Conservation (phyloP, 192 early-diverging fungal genomes). For the Chytriomyces confervae region DNA sequence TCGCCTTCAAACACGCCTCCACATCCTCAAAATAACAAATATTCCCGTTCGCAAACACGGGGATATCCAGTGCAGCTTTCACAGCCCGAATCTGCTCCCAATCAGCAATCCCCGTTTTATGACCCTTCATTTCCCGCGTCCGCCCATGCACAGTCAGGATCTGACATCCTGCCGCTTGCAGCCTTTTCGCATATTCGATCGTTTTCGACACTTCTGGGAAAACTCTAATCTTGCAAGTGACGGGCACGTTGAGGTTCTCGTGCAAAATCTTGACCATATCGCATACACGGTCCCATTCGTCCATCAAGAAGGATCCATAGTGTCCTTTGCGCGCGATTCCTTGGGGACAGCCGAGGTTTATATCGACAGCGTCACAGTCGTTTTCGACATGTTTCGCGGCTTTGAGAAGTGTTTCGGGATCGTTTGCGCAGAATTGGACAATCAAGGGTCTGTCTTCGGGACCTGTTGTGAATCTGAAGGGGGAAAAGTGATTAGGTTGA, state of each 20-base stretch:
- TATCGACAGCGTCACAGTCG: constrained; percentile 90
- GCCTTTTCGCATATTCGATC: constrained; percentile 91
- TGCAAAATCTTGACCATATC: constrained; percentile 77
- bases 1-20: constrained; percentile 78
- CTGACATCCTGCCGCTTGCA: constrained; percentile 91
- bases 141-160: constrained; percentile 95
- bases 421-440: constrained; percentile 97
- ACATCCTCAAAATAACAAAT: constrained; percentile 93
- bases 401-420: constrained; percentile 78
- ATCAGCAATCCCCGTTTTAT: constrained; percentile 94
- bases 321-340: constrained; percentile 88
- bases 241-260: constrained; percentile 80
- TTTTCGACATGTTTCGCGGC: constrained; percentile 84
- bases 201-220: constrained; percentile 92
- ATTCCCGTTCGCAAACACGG: constrained; percentile 98
- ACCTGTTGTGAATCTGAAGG: constrained; percentile 42
- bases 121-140: constrained; percentile 93
- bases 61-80: constrained; percentile 78
- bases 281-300: constrained; percentile 73
- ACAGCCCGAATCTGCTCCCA: constrained; percentile 91
- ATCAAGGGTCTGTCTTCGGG: constrained; percentile 82
- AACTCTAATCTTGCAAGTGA: too few relatives aligned
- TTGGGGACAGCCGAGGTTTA: constrained; percentile 98
- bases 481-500: background rate
- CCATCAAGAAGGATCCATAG: constrained; percentile 94